phyloP scores from a whole-genome alignment of 371 early-diverging fungal genomes.

The Mortierella sp. region DNA sequence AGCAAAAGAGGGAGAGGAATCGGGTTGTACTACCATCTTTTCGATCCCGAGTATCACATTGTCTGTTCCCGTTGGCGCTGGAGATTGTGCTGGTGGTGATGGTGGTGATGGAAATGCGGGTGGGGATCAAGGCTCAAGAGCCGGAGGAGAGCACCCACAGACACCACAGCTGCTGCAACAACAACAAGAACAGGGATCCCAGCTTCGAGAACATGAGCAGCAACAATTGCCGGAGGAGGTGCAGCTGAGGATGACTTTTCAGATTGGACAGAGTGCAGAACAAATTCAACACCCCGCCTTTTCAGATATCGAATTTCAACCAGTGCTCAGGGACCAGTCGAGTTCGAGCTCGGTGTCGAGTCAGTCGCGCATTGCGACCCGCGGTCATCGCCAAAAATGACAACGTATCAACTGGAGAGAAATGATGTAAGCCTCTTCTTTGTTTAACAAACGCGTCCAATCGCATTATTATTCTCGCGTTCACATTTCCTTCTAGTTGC shows the following conservation, averaged over 20 bases:
- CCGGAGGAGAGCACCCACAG: no score
- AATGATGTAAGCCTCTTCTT: no score
- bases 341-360: not conserved
- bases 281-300: not conserved
- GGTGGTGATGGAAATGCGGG: not conserved
- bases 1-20: not conserved
- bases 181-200: no score
- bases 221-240: not conserved
- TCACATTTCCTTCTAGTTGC: no score
- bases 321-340: not conserved
- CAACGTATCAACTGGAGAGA: not conserved
- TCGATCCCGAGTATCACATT: not conserved
- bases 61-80: not conserved
- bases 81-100: not conserved
- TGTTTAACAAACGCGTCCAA: no score
- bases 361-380: not conserved
- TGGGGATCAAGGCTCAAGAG: no score
- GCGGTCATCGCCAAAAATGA: not conserved
- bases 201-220: no score
- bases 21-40: not conserved
- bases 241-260: not conserved
- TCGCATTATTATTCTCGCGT: no score
- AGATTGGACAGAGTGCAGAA: not conserved
- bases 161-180: no score
- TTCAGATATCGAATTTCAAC: not conserved